Conservation (phyloP, 2,329 filamentous ascomycete species). For the Fusarium sterilihyphosum region DNA sequence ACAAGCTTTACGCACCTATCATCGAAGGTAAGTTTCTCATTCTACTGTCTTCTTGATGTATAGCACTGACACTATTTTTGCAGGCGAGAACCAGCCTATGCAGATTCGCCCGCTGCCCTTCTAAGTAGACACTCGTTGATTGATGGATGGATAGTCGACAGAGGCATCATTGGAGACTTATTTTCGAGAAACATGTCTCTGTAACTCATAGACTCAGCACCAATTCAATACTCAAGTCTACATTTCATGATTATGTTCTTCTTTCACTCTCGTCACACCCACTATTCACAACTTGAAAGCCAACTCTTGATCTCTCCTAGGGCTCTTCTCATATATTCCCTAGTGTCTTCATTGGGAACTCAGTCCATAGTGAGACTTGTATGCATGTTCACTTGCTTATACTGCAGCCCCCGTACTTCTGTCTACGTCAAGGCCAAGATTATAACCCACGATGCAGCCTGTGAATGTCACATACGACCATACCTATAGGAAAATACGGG, state of each 20-base stretch:
- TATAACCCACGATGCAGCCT: rapidly evolving
- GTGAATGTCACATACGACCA: background rate
- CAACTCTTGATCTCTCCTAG: too few species aligned
- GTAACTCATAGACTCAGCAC: background rate
- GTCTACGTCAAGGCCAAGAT: rapidly evolving
- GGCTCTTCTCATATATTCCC: background rate
- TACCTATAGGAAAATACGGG: background rate
- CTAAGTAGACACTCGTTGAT: background rate
- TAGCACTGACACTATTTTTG: background rate
- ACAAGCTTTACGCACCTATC: background rate
- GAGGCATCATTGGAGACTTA: rapidly evolving
- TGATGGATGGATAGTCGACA: rapidly evolving
- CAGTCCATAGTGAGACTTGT: rapidly evolving
- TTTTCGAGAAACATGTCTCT: background rate
- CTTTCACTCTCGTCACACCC: rapidly evolving
- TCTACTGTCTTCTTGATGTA: rapidly evolving
- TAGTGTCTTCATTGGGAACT: rapidly evolving
- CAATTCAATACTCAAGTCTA: background rate
- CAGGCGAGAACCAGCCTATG: background rate
- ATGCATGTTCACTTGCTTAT: rapidly evolving
- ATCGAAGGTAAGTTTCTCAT: rapidly evolving
- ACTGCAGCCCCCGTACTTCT: rapidly evolving
- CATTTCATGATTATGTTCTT: rapidly evolving
- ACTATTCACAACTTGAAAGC: background rate
- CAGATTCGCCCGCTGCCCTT: background rate